Evolutionary conservation across 495 filamentous ascomycete species (phyloP).

Genomic region (Durotheca rogersii): DNA sequence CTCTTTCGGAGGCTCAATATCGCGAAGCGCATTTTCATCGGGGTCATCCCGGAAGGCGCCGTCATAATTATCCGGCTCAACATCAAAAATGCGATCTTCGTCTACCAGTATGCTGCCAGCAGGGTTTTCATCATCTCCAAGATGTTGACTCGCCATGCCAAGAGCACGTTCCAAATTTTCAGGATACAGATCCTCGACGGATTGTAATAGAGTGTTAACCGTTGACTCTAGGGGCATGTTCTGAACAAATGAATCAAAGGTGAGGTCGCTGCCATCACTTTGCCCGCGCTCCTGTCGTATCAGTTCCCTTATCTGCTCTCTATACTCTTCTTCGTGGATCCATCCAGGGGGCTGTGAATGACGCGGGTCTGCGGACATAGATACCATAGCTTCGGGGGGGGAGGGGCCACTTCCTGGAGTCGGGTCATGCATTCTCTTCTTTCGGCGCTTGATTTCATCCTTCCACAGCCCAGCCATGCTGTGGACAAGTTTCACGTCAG

Average conservation of each 20-base stretch:
- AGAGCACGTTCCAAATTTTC: slow-evolving; percentile 59
- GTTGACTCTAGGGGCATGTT: slow-evolving; percentile 51
- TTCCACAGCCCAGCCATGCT: slow-evolving; percentile 94
- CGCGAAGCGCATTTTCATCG: slow-evolving; percentile 51
- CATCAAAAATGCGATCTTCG: slow-evolving; percentile 45
- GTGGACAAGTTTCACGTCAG: slow-evolving; percentile 76
- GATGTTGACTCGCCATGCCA: slow-evolving; percentile 35
- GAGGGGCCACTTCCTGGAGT: slow-evolving; percentile 72
- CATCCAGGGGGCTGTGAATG: slow-evolving; percentile 68
- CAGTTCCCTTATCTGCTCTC: slow-evolving; percentile 59
- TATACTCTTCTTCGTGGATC: slow-evolving; percentile 89
- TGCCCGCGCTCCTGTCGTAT: slow-evolving; percentile 61
- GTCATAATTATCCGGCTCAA: slow-evolving; percentile 38
- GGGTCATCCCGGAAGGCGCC: slow-evolving; percentile 52
- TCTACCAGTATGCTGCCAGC: slow-evolving; percentile 46
- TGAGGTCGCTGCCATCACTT: slow-evolving; percentile 46
- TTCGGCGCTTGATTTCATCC: slow-evolving; percentile 81
- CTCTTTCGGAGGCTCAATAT: slow-evolving; percentile 7
- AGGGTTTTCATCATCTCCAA: slow-evolving; percentile 28
- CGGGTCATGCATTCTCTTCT: slow-evolving; percentile 61
- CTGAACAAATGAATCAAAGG: slow-evolving; percentile 65
- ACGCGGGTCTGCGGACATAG: slow-evolving; percentile 81
- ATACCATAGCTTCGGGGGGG: slow-evolving; percentile 72
- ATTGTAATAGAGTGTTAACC: slow-evolving; percentile 75
- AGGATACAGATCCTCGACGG: slow-evolving; percentile 82